A percentile compares a stretch with the other conserved stretches of the same genome.
These are phyloP conservation scores for Pseudogymnoascus sp. DNA, from an alignment of 2,329 filamentous ascomycete species.

Conservation along the genomic window DNA sequence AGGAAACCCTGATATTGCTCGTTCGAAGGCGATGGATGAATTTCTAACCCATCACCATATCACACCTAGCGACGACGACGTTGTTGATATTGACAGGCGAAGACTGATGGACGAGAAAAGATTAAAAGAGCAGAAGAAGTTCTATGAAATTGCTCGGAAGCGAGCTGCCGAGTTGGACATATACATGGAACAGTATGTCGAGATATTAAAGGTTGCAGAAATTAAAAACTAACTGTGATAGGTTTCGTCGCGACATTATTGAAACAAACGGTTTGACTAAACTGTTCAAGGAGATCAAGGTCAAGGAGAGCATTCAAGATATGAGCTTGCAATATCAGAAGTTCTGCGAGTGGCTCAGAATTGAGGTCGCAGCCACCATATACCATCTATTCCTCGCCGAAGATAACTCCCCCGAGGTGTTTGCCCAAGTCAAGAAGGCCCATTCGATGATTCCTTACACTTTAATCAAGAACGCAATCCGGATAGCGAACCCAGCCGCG, in stretches of 20 bases:
- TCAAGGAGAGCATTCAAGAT: constrained; percentile 79
- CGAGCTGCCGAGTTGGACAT: constrained; percentile 89
- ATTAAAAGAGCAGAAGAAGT: constrained; percentile 83
- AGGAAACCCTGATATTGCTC: constrained; percentile 74
- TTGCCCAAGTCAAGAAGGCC: constrained; percentile 87
- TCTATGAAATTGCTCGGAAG: constrained; percentile 90
- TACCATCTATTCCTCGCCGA: constrained; percentile 97
- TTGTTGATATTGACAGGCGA: constrained; percentile 68
- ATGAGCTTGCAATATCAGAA: constrained; percentile 94
- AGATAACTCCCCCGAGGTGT: constrained; percentile 94
- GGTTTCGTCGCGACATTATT: constrained; percentile 59
- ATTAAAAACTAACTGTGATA: constrained; percentile 24
- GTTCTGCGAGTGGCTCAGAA: constrained; percentile 95
- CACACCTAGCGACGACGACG: constrained; percentile 70
- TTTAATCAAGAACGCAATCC: constrained; percentile 91
- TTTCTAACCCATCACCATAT: constrained; percentile 72
- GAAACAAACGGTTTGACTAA: constrained; percentile 77
- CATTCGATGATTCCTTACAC: constrained; percentile 92
- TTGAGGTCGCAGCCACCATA: constrained; percentile 91
- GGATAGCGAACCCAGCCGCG: constrained; percentile 89
- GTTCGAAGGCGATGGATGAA: constrained; percentile 73
- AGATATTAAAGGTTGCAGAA: not conserved
- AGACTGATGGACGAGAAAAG: constrained; percentile 80
- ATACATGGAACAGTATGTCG: constrained; percentile 84
- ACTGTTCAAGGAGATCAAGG: constrained; percentile 85